Evolutionary conservation across 2,329 filamentous ascomycete species (phyloP), one percentile per base, ranked within the genome.

Genomic region (Ceratocystis destructans): DNA sequence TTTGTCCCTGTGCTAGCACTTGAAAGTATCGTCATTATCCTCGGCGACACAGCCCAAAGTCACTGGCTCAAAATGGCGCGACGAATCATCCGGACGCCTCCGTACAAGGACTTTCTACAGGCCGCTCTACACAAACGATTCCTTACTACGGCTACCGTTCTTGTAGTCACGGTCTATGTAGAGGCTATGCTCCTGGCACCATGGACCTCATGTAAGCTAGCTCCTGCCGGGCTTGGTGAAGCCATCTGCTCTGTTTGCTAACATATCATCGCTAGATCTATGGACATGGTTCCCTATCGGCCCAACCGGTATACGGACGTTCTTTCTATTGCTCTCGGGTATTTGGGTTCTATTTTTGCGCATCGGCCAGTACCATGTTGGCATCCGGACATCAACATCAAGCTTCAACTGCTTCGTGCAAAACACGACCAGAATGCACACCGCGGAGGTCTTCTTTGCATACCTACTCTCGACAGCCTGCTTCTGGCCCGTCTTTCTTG

Each of bases 201-300:
- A 69, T 89, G 85, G 79, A 81, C 82, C 71, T 87, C 87, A 59
- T 80, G 89, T 91, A 75, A 74, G 87, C n/a, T 5, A 53, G 20
- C 17, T 25, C 37, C 20, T 31, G 10, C 20, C 25, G 31, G 12
- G 55, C 25, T 48, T 17, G 31, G 15, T 20, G n/a, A 31, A 3
- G 10, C 61, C 37, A 53, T 61, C 17, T 41, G 20, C 41, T 48
- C 37, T 63, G 28, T 48, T 41, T 63, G 53, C 62, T 61, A 28
- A 62, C 64, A 63, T 48, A 61, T 64, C 31, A 63, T 48, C 1
- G n/a, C 44, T 71, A 93, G 89, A 85, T 63, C 77, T 96, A 69
- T 96, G 90, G 91, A 80, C 86, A 71, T 93, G 89, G 88, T 90
- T 96, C 70, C 91, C 91, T 28, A 72, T 96, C 48, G 89, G 90